Percentiles rank a stretch among this genome's conserved stretches.
Conservation (phyloP, 2,329 filamentous ascomycete genomes). For the Cladobotryum protrusum region DNA sequence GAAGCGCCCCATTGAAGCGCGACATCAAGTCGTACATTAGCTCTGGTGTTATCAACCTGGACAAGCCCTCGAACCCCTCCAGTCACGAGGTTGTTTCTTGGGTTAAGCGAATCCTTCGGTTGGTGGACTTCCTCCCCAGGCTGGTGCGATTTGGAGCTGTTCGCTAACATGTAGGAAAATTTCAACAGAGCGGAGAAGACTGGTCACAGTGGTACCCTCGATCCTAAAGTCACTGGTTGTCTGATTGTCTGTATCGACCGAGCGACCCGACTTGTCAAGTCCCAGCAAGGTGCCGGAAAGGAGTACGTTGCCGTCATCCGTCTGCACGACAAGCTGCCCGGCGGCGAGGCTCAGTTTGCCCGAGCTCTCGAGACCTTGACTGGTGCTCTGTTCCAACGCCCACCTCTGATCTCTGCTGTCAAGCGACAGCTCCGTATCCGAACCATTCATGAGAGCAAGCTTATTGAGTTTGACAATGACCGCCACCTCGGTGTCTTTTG, state of each 20-base stretch:
- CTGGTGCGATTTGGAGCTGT: background rate
- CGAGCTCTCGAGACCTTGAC: slow-evolving; percentile 93
- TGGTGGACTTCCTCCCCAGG: slow-evolving; percentile 24
- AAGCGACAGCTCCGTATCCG: slow-evolving; percentile 98
- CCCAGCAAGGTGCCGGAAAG: slow-evolving; percentile 97
- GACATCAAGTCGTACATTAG: slow-evolving; percentile 96
- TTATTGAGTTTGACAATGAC: slow-evolving; percentile 97
- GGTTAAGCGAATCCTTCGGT: slow-evolving; percentile 96
- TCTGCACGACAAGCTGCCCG: slow-evolving; percentile 90
- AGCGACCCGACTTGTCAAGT: slow-evolving; percentile 95
- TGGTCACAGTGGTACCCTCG: slow-evolving; percentile 94
- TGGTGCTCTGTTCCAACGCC: slow-evolving; percentile 85
- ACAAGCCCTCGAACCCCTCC: slow-evolving; percentile 84
- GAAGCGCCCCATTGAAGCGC: slow-evolving; percentile 84
- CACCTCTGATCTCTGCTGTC: slow-evolving; percentile 94
- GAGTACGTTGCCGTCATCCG: slow-evolving; percentile 96
- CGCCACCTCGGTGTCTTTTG: slow-evolving; percentile 97
- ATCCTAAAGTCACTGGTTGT: slow-evolving; percentile 96
- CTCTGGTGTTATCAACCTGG: slow-evolving; percentile 94
- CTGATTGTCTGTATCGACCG: slow-evolving; percentile 94
- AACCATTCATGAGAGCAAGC: slow-evolving; percentile 95
- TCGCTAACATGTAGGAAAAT: background rate
- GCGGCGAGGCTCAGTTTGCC: slow-evolving; percentile 86
- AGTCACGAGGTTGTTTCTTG: slow-evolving; percentile 98
- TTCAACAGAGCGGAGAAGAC: slow-evolving; percentile 66